Conservation (phyloP, 176 grass and related monocot species). For the Musa acuminata region DNA sequence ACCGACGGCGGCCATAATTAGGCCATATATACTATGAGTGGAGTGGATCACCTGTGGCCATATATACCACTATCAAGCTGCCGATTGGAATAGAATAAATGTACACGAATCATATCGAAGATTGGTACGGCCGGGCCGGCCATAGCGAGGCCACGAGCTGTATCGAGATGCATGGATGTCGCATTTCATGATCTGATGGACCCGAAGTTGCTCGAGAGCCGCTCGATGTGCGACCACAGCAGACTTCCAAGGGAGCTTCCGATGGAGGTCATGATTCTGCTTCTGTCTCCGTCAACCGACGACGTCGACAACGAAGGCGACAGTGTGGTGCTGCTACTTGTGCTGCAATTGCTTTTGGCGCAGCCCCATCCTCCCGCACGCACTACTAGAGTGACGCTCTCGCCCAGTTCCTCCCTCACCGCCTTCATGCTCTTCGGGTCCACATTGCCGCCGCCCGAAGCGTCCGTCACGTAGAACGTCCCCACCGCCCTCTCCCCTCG, state of each 20-base stretch:
- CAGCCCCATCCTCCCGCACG: conserved; percentile 26
- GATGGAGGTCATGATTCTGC: not conserved
- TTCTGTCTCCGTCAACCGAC: not conserved
- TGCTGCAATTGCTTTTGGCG: conserved; percentile 26
- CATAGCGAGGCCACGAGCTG: no score
- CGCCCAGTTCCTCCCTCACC: conserved; percentile 24
- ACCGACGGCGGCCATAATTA: no score
- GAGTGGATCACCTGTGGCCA: no score
- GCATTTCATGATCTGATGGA: conserved; percentile 5
- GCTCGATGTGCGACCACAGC: conserved; percentile 18
- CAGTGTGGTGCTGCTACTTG: not conserved
- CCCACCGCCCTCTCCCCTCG: conserved; percentile 38
- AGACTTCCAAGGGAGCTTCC: conserved; percentile 1
- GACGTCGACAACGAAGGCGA: not conserved
- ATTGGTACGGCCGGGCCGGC: no score
- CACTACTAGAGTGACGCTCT: conserved; percentile 33
- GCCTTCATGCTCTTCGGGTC: conserved; percentile 30
- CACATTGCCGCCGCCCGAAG: conserved; percentile 30
- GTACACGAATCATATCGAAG: no score
- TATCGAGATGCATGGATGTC: not conserved
- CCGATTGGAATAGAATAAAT: no score
- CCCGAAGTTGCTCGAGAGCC: conserved; percentile 9
- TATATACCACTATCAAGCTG: no score
- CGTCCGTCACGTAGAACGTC: conserved; percentile 39
- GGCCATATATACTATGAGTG: no score